These are phyloP conservation scores for Datura wrightii DNA, from an alignment of 257 asterid genomes.

Conservation along the genomic window DNA sequence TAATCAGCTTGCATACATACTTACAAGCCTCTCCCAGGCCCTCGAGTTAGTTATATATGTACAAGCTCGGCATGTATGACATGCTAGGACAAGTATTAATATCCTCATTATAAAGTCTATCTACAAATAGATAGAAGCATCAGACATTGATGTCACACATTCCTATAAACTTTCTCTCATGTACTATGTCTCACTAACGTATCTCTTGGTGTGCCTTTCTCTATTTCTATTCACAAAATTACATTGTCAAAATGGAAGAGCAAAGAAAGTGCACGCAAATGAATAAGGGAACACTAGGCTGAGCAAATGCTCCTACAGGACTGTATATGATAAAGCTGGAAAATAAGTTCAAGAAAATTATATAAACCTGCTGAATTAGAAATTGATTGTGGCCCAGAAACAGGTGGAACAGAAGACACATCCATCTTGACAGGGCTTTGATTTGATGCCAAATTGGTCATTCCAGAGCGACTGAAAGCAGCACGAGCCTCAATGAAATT, in stretches of 20 bases:
- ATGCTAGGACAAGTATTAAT: not conserved
- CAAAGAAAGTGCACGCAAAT: not conserved
- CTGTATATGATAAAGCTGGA: conserved; percentile 16
- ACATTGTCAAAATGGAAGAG: conserved; percentile 10
- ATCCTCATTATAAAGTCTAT: not conserved
- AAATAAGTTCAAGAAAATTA: conserved; percentile 28
- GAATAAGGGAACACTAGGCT: conserved; percentile 16
- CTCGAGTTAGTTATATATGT: not conserved
- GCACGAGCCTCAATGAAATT: conserved; percentile 81
- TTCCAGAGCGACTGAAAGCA: conserved; percentile 74
- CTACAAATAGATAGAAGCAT: not conserved
- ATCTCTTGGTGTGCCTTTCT: not conserved
- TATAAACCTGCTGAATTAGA: conserved; percentile 69
- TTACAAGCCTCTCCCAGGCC: not conserved
- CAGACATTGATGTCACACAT: not conserved
- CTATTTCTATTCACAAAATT: conserved; percentile 15
- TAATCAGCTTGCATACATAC: not conserved
- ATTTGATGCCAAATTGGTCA: conserved; percentile 61
- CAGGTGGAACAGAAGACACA: conserved; percentile 58
- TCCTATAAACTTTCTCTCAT: not conserved
- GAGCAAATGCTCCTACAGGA: conserved; percentile 24
- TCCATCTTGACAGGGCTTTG: conserved; percentile 86
- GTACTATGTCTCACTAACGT: not conserved
- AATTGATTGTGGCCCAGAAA: conserved; percentile 64
- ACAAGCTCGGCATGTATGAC: not conserved